Conservation (phyloP, 2,329 filamentous ascomycete species). For the Talaromyces amestolkiae region DNA sequence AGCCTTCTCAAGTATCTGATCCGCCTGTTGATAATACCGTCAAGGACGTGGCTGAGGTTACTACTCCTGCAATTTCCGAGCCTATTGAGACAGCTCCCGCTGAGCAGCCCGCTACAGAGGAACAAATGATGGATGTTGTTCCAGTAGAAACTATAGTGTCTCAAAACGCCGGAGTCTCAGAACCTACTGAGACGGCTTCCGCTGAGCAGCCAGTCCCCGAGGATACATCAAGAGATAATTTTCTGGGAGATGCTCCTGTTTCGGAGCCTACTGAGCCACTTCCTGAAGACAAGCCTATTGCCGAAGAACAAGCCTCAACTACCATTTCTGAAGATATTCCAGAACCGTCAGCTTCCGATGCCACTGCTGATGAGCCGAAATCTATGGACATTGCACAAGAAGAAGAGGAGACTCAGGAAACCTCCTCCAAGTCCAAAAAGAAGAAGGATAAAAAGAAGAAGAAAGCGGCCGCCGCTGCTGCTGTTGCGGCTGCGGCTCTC, state of each 20-base stretch:
- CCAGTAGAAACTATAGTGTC: background rate
- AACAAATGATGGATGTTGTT: background rate
- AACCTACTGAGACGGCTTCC: background rate
- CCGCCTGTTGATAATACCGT: background rate
- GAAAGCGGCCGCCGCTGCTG: background rate
- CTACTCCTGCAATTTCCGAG: background rate
- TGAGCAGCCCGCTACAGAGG: constrained; percentile 1
- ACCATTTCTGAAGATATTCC: background rate
- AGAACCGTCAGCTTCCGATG: background rate
- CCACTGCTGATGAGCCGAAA: background rate
- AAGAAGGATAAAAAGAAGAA: constrained; percentile 42
- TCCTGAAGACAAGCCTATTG: background rate
- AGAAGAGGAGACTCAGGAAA: background rate
- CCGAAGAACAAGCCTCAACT: background rate
- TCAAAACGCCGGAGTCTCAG: background rate
- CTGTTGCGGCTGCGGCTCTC: background rate
- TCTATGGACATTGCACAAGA: background rate
- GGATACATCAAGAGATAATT: too few relatives aligned
- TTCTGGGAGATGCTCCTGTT: background rate
- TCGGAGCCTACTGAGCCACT: background rate
- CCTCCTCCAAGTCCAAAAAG: constrained; percentile 26
- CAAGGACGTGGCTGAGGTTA: background rate
- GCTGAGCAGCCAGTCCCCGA: background rate
- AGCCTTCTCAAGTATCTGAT: constrained; percentile 10
- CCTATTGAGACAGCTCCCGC: background rate